phyloP scores from a whole-genome alignment of 371 early-diverging fungal genomes.

The Smittium culicis region DNA sequence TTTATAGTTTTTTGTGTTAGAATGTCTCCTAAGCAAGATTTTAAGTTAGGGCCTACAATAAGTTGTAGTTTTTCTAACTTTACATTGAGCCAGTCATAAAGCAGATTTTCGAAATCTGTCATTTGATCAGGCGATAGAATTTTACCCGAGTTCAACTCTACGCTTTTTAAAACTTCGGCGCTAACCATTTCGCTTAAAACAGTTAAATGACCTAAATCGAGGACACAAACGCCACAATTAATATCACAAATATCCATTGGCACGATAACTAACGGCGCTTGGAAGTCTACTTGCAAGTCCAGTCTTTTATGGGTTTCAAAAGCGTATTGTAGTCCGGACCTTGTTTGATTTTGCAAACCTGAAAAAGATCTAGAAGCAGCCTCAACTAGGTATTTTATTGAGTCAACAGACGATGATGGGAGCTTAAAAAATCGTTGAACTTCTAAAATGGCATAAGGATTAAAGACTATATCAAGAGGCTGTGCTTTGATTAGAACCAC shows the following conservation, averaged over 20 bases:
- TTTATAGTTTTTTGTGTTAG: slow-evolving; percentile 29
- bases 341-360: slow-evolving; percentile 76
- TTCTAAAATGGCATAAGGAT: slow-evolving; percentile 58
- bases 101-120: slow-evolving; percentile 51
- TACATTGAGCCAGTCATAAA: slow-evolving; percentile 84
- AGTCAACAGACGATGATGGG: slow-evolving; percentile 59
- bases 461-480: slow-evolving; percentile 81
- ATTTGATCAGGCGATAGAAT: slow-evolving; percentile 55
- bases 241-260: slow-evolving; percentile 67
- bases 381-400: slow-evolving; percentile 34
- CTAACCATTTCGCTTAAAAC: slow-evolving; percentile 70
- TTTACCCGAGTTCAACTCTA: background rate
- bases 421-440: slow-evolving; percentile 74
- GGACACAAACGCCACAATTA: slow-evolving; percentile 53
- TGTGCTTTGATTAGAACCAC: slow-evolving; percentile 69
- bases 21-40: slow-evolving; percentile 54
- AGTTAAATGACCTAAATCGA: slow-evolving; percentile 87
- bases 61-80: slow-evolving; percentile 60
- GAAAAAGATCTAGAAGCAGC: slow-evolving; percentile 85
- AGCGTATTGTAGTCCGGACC: slow-evolving; percentile 72
- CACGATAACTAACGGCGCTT: slow-evolving; percentile 92
- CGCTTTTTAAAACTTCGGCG: slow-evolving; percentile 44
- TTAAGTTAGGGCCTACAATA: slow-evolving; percentile 61
- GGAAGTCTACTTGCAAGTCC: slow-evolving; percentile 84
- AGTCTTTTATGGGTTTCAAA: slow-evolving; percentile 77